Conservation (phyloP, 192 early-diverging fungal genomes). For the Coemansia sp. region DNA sequence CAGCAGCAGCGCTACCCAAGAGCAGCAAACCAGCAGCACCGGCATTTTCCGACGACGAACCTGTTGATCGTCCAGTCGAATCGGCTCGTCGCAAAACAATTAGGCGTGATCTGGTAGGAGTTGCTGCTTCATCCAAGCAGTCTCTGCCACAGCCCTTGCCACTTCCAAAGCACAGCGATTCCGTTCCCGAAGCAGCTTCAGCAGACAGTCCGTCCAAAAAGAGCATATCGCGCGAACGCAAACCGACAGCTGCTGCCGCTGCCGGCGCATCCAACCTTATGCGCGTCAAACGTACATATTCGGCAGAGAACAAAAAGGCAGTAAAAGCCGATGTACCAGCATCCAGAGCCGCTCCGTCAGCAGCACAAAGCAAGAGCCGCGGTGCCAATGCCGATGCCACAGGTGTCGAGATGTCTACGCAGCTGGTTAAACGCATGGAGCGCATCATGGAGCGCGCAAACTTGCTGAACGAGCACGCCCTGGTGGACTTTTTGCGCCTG, state of each 20-base stretch:
- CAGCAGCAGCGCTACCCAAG: too few relatives aligned
- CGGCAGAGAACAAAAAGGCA: slow-evolving; percentile 2
- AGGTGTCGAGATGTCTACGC: too few relatives aligned
- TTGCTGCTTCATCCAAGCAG: background rate
- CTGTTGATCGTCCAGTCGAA: background rate
- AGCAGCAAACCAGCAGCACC: too few relatives aligned
- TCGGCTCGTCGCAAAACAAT: background rate
- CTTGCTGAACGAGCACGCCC: slow-evolving; percentile 18
- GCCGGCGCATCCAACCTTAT: background rate
- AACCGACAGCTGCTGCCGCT: background rate
- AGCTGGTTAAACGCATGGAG: slow-evolving; percentile 21
- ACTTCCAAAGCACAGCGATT: background rate
- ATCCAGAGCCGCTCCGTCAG: background rate
- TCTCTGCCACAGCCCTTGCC: background rate
- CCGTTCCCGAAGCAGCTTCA: background rate
- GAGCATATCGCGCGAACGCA: slow-evolving; percentile 10
- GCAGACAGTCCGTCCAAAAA: background rate
- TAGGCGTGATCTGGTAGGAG: background rate
- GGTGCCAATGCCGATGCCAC: too few relatives aligned
- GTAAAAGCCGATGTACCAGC: background rate
- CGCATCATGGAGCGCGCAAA: slow-evolving; percentile 28
- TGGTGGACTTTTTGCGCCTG: slow-evolving; percentile 35
- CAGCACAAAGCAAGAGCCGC: too few relatives aligned
- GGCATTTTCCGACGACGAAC: too few relatives aligned
- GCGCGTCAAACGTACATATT: background rate